Evolutionary conservation across 2,329 filamentous ascomycete species (phyloP).

Genomic region (Tolypocladium album): DNA sequence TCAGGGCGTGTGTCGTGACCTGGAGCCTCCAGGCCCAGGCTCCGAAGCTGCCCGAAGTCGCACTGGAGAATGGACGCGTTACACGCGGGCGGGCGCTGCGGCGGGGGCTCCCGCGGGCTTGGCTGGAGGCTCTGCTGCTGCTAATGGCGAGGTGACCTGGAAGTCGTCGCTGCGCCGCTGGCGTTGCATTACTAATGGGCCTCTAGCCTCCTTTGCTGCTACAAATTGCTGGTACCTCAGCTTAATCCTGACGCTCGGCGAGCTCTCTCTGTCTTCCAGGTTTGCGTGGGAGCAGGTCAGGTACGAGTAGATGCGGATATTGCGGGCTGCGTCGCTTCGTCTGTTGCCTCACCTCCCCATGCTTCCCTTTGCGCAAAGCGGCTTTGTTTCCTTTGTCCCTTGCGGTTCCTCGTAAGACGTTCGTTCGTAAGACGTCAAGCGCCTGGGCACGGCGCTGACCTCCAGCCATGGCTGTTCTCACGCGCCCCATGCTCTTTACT

Average conservation of each 20-base stretch:
- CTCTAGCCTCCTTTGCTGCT: not conserved
- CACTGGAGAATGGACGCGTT: not conserved
- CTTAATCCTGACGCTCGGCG: too few species aligned
- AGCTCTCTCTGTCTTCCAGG: too few species aligned
- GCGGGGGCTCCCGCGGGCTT: not conserved
- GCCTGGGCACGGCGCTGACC: not conserved
- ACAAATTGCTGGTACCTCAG: too few species aligned
- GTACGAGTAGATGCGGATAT: not conserved
- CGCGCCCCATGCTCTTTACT: constrained; percentile 21
- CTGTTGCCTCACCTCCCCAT: not conserved
- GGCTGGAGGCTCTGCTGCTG: not conserved
- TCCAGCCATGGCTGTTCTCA: constrained; percentile 15
- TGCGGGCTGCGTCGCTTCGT: not conserved
- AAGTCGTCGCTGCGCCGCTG: not conserved
- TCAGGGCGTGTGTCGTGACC: not conserved
- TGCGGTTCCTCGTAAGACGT: not conserved
- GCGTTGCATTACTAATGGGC: not conserved
- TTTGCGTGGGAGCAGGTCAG: not conserved
- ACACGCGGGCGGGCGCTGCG: not conserved
- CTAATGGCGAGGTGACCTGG: not conserved
- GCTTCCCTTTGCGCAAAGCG: not conserved
- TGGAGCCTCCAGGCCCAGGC: too few species aligned
- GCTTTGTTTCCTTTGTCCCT: not conserved
- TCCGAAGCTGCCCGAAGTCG: not conserved
- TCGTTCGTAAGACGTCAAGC: not conserved